Conservation (phyloP, 1,284 basidiomycete species). For the Athelia sp. region DNA sequence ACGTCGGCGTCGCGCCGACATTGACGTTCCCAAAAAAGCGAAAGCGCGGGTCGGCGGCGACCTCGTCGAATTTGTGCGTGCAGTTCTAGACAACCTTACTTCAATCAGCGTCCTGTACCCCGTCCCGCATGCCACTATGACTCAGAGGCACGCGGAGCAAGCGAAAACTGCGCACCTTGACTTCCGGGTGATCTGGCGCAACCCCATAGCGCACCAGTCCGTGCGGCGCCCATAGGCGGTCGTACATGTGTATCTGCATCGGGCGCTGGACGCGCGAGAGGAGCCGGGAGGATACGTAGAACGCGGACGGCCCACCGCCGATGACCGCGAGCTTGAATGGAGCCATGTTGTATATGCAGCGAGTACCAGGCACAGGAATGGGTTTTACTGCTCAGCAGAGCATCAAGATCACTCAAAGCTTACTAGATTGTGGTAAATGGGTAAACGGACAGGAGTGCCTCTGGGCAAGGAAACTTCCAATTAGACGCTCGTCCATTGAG, state of each 20-base stretch:
- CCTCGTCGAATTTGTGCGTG: conserved; percentile 88
- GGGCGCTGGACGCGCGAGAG: conserved; percentile 55
- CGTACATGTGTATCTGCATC: conserved; percentile 83
- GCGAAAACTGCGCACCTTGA: conserved; percentile 75
- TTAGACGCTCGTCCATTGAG: too few species aligned
- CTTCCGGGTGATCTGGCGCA: conserved; percentile 98
- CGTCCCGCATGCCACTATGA: neutral
- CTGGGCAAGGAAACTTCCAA: too few species aligned
- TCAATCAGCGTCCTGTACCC: neutral
- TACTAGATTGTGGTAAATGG: too few species aligned
- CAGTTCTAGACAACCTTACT: conserved; percentile 72
- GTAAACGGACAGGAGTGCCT: too few species aligned
- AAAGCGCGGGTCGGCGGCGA: conserved; percentile 71
- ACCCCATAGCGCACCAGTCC: conserved; percentile 96
- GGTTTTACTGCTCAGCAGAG: too few species aligned
- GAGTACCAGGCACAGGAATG: too few species aligned
- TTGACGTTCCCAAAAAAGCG: conserved; percentile 93
- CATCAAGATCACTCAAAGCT: too few species aligned
- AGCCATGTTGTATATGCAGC: conserved; percentile 15
- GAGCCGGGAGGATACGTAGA: conserved; percentile 88
- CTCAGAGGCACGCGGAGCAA: too few species aligned
- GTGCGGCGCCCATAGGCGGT: conserved; percentile 91
- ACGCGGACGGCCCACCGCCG: conserved; percentile 91
- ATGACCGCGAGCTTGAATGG: conserved; percentile 74
- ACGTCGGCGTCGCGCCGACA: conserved; percentile 40